Evolutionary conservation across 805 yeast species (phyloP), one percentile per base, ranked within the genome.

Genomic region (Hanseniaspora lachancei): DNA sequence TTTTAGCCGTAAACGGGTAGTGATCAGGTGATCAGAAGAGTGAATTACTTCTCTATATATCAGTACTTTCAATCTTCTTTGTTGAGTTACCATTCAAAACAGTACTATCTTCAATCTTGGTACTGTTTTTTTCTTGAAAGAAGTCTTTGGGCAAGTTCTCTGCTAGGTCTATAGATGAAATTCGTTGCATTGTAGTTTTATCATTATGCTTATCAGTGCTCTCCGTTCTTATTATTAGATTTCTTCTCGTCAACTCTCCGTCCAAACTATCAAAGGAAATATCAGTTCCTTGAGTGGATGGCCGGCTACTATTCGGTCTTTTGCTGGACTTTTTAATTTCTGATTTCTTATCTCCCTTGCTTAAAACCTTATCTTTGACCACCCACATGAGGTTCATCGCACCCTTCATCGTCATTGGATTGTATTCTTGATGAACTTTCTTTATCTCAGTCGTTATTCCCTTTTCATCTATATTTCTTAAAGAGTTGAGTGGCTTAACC

Each of bases 81-180:
- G 23, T 32, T 15, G 41, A 24, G 10, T 41, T 13, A 18, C 35
- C n/a, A 24, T 20, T 34, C 48, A 46, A 27, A 32, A 35, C 40
- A 24, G 57, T 55, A 1, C 32, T 43, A 7, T 43, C 44, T 12
- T 43, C 51, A 8, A 32, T 20, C 38, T 44, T 44, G 12, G 39
- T 46, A 24, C 27, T 34, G 20, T 35, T 49, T 23, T 23, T 48
- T 6, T 34, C 49, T 40, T 55, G 58, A 24, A 55, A 55, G 20
- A 24, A 55, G 21, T 55, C 51, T 16, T 50, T 49, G 4, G 58
- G 58, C 21, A 55, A 27, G 6, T 32, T 20, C 6, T 36, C 43
- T 10, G 58, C 58, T 21, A 55, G 27, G 16, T 49, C 58, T 46
- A 53, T 53, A 5, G 50, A 38, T 2, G 55, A 43, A 0, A 51